phyloP scores from a whole-genome alignment of 345 rosid genomes.

The Eucalyptus regnans region DNA sequence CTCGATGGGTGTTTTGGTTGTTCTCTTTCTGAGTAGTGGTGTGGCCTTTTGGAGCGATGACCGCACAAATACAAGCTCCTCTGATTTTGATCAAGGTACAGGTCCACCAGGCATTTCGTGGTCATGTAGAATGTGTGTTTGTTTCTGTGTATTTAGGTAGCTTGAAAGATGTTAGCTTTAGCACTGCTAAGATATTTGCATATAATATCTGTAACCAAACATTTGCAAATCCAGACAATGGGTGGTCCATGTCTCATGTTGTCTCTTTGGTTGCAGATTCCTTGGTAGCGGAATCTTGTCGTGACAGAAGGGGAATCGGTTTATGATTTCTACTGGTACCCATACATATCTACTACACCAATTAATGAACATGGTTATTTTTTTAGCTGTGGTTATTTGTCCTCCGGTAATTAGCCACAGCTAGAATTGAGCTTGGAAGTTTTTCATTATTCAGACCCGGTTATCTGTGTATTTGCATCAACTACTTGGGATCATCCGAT shows the following conservation, averaged over 20 bases:
- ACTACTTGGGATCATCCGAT: constrained; percentile 90
- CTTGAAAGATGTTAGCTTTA: background rate
- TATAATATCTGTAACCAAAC: background rate
- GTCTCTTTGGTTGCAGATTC: constrained; percentile 48
- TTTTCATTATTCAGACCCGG: constrained; percentile 41
- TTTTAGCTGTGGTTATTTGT: background rate
- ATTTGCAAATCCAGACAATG: background rate
- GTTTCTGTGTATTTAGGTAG: background rate
- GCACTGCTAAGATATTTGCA: background rate
- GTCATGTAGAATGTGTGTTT: background rate
- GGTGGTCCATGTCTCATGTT: background rate
- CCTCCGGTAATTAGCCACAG: background rate
- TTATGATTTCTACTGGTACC: constrained; percentile 88
- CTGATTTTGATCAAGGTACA: background rate
- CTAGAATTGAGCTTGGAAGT: background rate
- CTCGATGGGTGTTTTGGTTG: background rate
- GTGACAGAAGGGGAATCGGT: constrained; percentile 82
- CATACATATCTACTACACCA: constrained; percentile 66
- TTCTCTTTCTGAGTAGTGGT: background rate
- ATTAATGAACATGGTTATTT: constrained; percentile 4
- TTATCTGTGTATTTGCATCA: constrained; percentile 74
- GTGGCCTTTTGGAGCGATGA: background rate
- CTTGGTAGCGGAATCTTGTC: constrained; percentile 40
- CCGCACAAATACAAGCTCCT: background rate
- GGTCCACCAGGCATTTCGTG: background rate